Conservation (phyloP, 352 stramenopile species). For the Globisporangium cylindrosporum region DNA sequence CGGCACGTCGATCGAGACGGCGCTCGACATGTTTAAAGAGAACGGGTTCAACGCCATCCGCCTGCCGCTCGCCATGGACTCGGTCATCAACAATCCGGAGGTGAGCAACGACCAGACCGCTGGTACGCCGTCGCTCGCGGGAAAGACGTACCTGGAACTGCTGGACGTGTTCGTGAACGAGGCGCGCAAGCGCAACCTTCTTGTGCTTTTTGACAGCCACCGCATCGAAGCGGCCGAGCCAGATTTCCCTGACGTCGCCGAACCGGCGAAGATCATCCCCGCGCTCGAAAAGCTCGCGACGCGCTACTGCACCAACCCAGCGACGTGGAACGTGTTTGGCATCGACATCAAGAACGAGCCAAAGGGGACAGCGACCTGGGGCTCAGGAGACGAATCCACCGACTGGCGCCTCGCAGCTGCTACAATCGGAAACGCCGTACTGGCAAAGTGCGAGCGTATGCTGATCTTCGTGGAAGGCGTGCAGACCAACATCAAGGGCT, state of each 20-base stretch:
- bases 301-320: conserved; percentile 58
- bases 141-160: conserved; percentile 60
- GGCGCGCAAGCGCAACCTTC: conserved; percentile 58
- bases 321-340: conserved; percentile 71
- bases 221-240: conserved; percentile 51
- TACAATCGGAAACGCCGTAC: conserved; percentile 68
- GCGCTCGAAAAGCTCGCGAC: conserved; percentile 51
- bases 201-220: conserved; percentile 72
- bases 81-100: conserved; percentile 41
- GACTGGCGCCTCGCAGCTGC: conserved; percentile 63
- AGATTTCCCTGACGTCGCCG: conserved; percentile 57
- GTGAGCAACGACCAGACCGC: conserved; percentile 48
- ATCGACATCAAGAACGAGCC: conserved; percentile 83
- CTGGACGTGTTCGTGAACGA: conserved; percentile 57
- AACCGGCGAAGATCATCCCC: conserved; percentile 50
- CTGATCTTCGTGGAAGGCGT: conserved; percentile 77
- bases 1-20: conserved; percentile 47
- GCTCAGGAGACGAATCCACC: conserved; percentile 47
- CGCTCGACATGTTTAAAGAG: conserved; percentile 41
- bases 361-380: conserved; percentile 66
- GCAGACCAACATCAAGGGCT: conserved; percentile 63
- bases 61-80: conserved; percentile 67
- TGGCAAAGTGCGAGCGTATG: conserved; percentile 53
- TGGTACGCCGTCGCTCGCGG: conserved; percentile 32
- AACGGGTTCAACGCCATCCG: conserved; percentile 62